phyloP scores from a whole-genome alignment of 108 stramenopile species.

The Conticribra guillardii region DNA sequence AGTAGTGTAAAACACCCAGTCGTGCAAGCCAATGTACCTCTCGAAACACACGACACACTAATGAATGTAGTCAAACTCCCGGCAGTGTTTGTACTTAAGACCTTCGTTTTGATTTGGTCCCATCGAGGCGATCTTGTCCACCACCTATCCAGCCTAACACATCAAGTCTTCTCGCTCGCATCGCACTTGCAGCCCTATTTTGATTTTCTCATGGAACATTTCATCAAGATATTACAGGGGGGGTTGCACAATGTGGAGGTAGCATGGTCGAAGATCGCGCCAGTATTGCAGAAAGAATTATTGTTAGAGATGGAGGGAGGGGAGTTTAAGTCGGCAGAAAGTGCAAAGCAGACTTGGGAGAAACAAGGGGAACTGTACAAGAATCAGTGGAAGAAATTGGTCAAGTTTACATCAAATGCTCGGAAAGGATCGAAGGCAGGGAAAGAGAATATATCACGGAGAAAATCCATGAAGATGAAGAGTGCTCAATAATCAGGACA shows the following conservation, averaged over 20 bases:
- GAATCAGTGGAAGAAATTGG: conserved; percentile 15
- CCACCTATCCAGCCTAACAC: conserved; percentile 1
- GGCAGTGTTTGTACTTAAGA: neutral
- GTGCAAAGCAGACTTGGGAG: conserved; percentile 29
- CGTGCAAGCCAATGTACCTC: neutral
- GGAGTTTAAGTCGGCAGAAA: conserved; percentile 6
- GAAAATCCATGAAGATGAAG: too few relatives aligned
- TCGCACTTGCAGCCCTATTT: conserved; percentile 13
- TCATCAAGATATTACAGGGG: conserved; percentile 17
- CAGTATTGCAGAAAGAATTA: conserved; percentile 16
- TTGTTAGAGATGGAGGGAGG: conserved; percentile 26
- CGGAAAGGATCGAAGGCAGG: conserved; percentile 3
- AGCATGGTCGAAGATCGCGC: conserved; percentile 20
- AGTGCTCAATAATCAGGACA: too few relatives aligned
- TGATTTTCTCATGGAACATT: conserved; percentile 10
- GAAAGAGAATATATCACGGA: too few relatives aligned
- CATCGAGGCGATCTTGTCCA: neutral
- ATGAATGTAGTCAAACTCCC: neutral
- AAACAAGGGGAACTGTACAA: conserved; percentile 12
- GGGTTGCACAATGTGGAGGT: conserved; percentile 2
- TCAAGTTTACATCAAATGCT: neutral
- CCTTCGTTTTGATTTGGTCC: neutral
- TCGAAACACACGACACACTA: neutral
- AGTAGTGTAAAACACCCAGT: neutral
- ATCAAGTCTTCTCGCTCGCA: neutral